phyloP scores from a whole-genome alignment of 2,329 filamentous ascomycete genomes.

The Alternaria metachromatica region DNA sequence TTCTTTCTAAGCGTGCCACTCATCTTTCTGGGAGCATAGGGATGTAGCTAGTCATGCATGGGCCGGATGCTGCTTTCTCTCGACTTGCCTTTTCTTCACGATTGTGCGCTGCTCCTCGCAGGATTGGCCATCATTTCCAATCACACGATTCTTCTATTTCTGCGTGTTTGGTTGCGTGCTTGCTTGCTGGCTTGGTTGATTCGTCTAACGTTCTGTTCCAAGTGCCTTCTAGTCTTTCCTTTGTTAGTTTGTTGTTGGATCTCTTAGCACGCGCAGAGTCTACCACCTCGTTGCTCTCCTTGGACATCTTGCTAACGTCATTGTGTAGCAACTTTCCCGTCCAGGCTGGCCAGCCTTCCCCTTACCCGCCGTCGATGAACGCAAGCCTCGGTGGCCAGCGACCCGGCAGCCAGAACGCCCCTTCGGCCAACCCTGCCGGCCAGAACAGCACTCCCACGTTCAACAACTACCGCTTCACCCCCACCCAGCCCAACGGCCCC shows the following conservation, averaged over 20 bases:
- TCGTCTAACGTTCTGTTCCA: constrained; percentile 24
- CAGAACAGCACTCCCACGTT: background rate
- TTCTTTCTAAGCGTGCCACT: constrained; percentile 39
- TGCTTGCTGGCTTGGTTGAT: constrained; percentile 35
- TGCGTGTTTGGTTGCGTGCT: constrained; percentile 34
- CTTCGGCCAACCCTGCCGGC: background rate
- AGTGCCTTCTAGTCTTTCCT: constrained; percentile 12
- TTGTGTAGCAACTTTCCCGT: background rate
- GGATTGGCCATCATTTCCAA: constrained; percentile 48
- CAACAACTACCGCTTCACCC: background rate
- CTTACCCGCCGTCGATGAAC: constrained; percentile 3
- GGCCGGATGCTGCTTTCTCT: constrained; percentile 41
- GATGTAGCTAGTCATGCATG: constrained; percentile 47
- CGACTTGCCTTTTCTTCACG: constrained; percentile 36
- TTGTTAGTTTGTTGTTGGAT: constrained; percentile 3
- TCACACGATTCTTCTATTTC: constrained; percentile 40
- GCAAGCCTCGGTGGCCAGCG: constrained; percentile 3
- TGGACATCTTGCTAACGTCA: constrained; percentile 1
- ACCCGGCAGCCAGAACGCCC: background rate
- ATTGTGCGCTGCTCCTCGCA: constrained; percentile 35
- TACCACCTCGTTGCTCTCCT: background rate
- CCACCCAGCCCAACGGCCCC: constrained; percentile 7
- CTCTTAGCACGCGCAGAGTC: constrained; percentile 3
- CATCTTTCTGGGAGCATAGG: constrained; percentile 37
- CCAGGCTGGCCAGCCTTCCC: constrained; percentile 8